Evolutionary conservation across 345 rosid species (phyloP), one percentile per base, ranked within the genome.

Genomic region (Salix caprea): DNA sequence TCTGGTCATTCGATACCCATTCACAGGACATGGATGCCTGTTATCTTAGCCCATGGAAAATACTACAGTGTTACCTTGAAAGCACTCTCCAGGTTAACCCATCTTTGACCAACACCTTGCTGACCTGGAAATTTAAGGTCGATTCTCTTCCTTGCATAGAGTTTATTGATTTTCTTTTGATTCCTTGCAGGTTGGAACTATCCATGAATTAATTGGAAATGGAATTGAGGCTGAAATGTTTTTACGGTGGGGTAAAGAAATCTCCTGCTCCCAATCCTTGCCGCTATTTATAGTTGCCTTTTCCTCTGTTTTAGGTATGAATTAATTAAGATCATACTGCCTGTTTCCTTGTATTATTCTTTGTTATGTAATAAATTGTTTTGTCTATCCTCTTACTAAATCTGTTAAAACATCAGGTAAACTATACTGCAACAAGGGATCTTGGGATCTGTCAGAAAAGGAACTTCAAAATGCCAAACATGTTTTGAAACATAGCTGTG

Each of bases 41-140:
- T 70, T 87, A 93, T 85, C 88, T 93, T 79, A 96, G 98, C 81
- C 89, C 96, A 34, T 96, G 98, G 97, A 91, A 86, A 78, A 87
- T 88, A 74, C 89, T 96, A 73, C 93, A 96, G 26, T 85, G 91
- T 81, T 93, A 91, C 79, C 89, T 96, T 76, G 99, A 96, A 82
- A 96, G 99, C 88, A 90, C 85, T 78, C 89, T 93, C 78, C 98
- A 96, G 96, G 99, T 95, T 69, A 67, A 83, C 67, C 74, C 71
- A 19, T 64, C 52, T 70, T 71, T 42, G 40, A 65, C 75, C 65
- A n/a, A 8, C 44, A 52, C 37, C 26, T 15, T 65, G 69, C 19
- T 73, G 76, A 65, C 74, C 76, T 80, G 4, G 73, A 34, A 46
- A 42, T 71, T 58, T 65, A 42, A 71, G 36, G 1, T 23, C 18